phyloP scores from a whole-genome alignment of 2,329 filamentous ascomycete species.

The Pestalotiopsis sp. region DNA sequence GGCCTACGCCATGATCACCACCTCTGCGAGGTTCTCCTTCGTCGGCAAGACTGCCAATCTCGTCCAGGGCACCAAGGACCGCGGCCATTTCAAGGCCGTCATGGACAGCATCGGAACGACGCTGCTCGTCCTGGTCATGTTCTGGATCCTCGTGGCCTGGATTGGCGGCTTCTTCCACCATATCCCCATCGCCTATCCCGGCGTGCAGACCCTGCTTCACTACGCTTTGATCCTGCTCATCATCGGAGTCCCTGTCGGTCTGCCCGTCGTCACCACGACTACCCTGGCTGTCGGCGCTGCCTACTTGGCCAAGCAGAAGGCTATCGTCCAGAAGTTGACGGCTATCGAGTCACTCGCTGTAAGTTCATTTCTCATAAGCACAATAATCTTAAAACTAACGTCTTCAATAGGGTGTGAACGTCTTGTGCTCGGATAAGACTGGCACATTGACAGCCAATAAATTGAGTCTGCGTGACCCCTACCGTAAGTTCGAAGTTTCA shows the following conservation, averaged over 20 bases:
- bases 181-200: slow-evolving; percentile 62
- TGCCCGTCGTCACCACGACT: slow-evolving; percentile 78
- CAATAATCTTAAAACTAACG: slow-evolving; percentile 19
- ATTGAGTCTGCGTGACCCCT: slow-evolving; percentile 76
- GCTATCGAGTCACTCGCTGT: slow-evolving; percentile 73
- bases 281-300: slow-evolving; percentile 77
- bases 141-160: slow-evolving; percentile 76
- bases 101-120: slow-evolving; percentile 81
- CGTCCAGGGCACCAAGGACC: slow-evolving; percentile 74
- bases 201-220: slow-evolving; percentile 64
- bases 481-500: slow-evolving; percentile 29
- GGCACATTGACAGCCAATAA: slow-evolving; percentile 78
- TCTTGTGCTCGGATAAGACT: slow-evolving; percentile 82
- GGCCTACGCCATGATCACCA: slow-evolving; percentile 69
- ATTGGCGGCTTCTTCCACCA: slow-evolving; percentile 79
- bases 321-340: slow-evolving; percentile 79
- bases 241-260: slow-evolving; percentile 79
- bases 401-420: slow-evolving; percentile 61
- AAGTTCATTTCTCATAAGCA: neutral
- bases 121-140: slow-evolving; percentile 75
- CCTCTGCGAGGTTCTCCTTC: slow-evolving; percentile 73
- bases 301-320: slow-evolving; percentile 77
- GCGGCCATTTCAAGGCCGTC: slow-evolving; percentile 81
- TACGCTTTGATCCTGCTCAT: slow-evolving; percentile 74
- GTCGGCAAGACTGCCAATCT: slow-evolving; percentile 76